Percentiles rank a stretch among this genome's conserved stretches.
phyloP scores from a whole-genome alignment of 495 filamentous ascomycete species.

The Letharia columbiana region DNA sequence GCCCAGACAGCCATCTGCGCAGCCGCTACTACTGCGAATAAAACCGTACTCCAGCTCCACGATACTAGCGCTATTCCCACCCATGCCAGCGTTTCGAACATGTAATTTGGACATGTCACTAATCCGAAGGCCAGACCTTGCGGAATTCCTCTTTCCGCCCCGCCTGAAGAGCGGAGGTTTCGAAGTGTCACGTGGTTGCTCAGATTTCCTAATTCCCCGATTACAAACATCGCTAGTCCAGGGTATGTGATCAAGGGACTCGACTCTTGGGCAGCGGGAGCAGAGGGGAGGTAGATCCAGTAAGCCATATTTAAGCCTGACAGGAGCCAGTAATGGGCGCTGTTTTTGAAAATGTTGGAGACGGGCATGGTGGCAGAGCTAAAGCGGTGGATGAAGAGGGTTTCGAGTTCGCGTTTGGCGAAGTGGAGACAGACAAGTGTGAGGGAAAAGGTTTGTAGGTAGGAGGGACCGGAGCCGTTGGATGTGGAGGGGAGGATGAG shows the following conservation, averaged over 20 bases:
- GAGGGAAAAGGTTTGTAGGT: constrained; percentile 62
- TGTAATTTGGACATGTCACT: constrained; percentile 96
- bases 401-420: constrained; percentile 91
- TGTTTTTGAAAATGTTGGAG: constrained; percentile 83
- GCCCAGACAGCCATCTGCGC: constrained; percentile 81
- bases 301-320: constrained; percentile 75
- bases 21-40: constrained; percentile 62
- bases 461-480: constrained; percentile 51
- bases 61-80: constrained; percentile 64
- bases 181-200: constrained; percentile 68
- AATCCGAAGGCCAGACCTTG: constrained; percentile 71
- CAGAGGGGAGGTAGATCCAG: constrained; percentile 71
- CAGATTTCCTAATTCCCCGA: constrained; percentile 73
- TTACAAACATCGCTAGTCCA: constrained; percentile 59
- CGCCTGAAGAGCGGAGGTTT: constrained; percentile 57
- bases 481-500: constrained; percentile 67
- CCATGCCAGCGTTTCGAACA: constrained; percentile 87
- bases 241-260: constrained; percentile 46
- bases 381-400: constrained; percentile 91
- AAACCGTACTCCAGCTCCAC: constrained; percentile 61
- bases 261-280: constrained; percentile 43
- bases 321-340: constrained; percentile 79
- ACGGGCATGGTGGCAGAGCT: constrained; percentile 86
- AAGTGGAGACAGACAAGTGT: constrained; percentile 55
- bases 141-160: constrained; percentile 80